Conservation (phyloP, 2,329 filamentous ascomycete genomes). For the Ophiostoma sp. region DNA sequence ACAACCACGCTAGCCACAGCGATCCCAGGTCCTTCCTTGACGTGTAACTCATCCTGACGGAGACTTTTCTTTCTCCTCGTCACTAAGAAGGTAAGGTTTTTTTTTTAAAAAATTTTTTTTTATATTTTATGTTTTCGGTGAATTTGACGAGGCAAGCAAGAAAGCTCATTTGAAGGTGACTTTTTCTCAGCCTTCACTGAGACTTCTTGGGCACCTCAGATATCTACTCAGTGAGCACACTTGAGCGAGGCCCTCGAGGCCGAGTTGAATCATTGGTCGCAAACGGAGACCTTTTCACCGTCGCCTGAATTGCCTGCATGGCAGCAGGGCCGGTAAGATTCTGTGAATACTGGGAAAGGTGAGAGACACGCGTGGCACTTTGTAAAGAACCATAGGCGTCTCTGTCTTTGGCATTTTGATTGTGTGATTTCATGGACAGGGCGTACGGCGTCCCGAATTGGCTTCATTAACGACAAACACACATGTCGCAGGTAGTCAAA, state of each 20-base stretch:
- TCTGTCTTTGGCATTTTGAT: not conserved
- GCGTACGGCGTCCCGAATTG: not conserved
- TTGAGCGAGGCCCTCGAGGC: not conserved
- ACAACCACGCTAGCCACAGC: not conserved
- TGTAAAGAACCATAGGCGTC: not conserved
- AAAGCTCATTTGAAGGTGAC: too few relatives aligned
- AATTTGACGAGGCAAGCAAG: not conserved
- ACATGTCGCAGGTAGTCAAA: too few relatives aligned
- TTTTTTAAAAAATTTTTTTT: not conserved
- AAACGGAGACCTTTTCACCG: not conserved
- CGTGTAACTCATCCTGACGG: not conserved
- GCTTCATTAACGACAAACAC: too few relatives aligned
- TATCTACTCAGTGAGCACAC: not conserved
- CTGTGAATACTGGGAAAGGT: not conserved
- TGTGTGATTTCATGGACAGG: not conserved
- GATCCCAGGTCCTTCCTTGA: not conserved
- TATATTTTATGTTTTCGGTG: too few relatives aligned
- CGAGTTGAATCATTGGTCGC: not conserved
- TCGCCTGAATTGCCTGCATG: not conserved
- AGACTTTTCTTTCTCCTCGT: not conserved
- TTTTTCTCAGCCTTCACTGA: too few relatives aligned
- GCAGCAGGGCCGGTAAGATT: not conserved
- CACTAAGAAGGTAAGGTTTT: not conserved
- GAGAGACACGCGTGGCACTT: too few relatives aligned
- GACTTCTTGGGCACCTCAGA: not conserved